These are phyloP conservation scores for Carex pumila DNA, from an alignment of 176 grass and related monocot species.

Conservation along the genomic window DNA sequence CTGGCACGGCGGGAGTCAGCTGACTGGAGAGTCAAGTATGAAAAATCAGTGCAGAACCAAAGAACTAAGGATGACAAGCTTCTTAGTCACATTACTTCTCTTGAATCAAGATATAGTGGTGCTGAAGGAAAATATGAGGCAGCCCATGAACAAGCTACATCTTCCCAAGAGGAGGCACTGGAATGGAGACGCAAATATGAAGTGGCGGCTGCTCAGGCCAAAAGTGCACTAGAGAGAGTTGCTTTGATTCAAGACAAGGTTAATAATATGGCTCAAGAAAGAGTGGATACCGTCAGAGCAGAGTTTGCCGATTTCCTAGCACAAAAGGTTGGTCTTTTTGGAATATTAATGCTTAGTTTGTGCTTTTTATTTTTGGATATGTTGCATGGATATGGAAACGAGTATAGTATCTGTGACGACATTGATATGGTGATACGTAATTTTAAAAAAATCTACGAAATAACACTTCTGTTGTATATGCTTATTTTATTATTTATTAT, in stretches of 20 bases:
- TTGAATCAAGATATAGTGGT: slow-evolving; percentile 48
- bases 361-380: background rate
- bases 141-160: slow-evolving; percentile 49
- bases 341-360: background rate
- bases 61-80: slow-evolving; percentile 39
- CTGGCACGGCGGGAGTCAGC: slow-evolving; percentile 43
- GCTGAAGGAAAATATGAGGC: slow-evolving; percentile 49
- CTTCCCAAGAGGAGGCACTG: slow-evolving; percentile 55
- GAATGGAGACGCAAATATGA: slow-evolving; percentile 82
- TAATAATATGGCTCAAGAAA: slow-evolving; percentile 64
- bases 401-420: background rate
- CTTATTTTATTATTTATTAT: background rate
- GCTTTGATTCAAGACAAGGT: slow-evolving; percentile 53
- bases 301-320: slow-evolving; percentile 48
- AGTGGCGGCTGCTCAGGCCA: slow-evolving; percentile 52
- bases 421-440: background rate
- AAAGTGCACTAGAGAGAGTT: slow-evolving; percentile 58
- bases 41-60: slow-evolving; percentile 32
- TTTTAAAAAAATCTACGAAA: background rate
- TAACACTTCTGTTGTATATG: background rate
- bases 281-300: slow-evolving; percentile 53
- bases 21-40: slow-evolving; percentile 57
- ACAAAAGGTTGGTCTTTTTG: slow-evolving; percentile 44
- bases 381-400: background rate
- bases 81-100: slow-evolving; percentile 24